Percentiles rank a stretch among this genome's conserved stretches.
phyloP scores from a whole-genome alignment of 176 grass and related monocot species.

The Hordeum marinum region DNA sequence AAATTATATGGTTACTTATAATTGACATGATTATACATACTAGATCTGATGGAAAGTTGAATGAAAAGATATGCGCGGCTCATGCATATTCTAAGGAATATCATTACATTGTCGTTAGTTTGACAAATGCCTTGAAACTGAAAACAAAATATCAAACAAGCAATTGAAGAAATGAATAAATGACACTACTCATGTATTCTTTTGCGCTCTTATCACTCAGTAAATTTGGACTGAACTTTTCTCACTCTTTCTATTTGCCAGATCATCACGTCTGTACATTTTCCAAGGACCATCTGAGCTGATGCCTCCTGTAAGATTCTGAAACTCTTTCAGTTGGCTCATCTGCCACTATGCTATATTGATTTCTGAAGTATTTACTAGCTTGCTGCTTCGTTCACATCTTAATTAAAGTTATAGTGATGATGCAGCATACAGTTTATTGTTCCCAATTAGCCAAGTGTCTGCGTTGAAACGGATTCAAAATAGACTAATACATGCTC shows the following conservation, averaged over 20 bases:
- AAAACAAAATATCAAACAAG: neutral
- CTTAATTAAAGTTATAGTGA: neutral
- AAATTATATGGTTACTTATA: neutral
- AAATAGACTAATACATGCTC: neutral
- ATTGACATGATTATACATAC: neutral
- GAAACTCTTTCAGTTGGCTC: constrained; percentile 1
- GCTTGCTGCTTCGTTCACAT: neutral
- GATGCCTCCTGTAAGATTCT: constrained; percentile 88
- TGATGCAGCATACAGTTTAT: neutral
- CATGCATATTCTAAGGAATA: neutral
- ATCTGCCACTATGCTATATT: neutral
- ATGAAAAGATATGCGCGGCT: neutral
- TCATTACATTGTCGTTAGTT: neutral
- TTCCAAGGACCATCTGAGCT: constrained; percentile 92
- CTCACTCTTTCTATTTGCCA: constrained; percentile 25
- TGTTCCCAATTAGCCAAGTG: neutral
- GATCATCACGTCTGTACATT: constrained; percentile 82
- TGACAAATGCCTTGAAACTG: neutral
- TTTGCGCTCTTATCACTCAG: neutral
- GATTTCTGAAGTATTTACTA: constrained; percentile 18
- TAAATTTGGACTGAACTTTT: constrained; percentile 8
- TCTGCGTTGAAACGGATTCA: neutral
- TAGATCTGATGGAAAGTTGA: neutral
- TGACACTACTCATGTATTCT: neutral
- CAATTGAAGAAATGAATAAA: neutral